These are phyloP conservation scores for Fusarium napiforme DNA, from an alignment of 2,329 filamentous ascomycete species.

Conservation along the genomic window DNA sequence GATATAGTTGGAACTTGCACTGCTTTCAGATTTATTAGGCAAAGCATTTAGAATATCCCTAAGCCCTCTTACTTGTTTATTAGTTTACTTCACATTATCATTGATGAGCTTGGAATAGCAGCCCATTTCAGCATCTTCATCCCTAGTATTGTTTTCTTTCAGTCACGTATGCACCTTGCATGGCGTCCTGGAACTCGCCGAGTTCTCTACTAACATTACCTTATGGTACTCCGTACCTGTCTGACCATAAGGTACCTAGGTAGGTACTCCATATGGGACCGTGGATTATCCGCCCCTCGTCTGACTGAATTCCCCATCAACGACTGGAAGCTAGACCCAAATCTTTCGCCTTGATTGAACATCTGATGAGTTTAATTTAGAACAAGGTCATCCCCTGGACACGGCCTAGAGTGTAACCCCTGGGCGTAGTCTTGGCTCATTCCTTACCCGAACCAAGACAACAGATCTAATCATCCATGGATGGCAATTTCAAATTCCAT, in stretches of 20 bases:
- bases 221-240: neutral
- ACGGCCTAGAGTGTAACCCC: neutral
- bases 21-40: neutral
- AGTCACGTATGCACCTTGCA: neutral
- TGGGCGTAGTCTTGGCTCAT: conserved; percentile 8
- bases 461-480: neutral
- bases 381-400: neutral
- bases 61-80: neutral
- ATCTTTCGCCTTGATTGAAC: conserved; percentile 16
- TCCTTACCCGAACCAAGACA: neutral
- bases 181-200: conserved; percentile 3
- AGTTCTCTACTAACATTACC: conserved; percentile 4
- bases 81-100: neutral
- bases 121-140: neutral
- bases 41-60: neutral
- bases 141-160: neutral
- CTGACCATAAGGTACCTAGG: neutral
- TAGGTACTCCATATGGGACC: neutral
- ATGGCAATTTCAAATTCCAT: neutral
- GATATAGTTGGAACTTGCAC: neutral
- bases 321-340: conserved; percentile 30
- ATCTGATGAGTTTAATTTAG: conserved; percentile 6
- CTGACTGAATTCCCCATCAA: conserved; percentile 22
- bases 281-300: conserved; percentile 20
- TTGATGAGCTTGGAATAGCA: too few relatives aligned